Percentiles rank a stretch among this genome's conserved stretches.
phyloP scores from a whole-genome alignment of 2,329 filamentous ascomycete species.

The Xylariaceae sp. region DNA sequence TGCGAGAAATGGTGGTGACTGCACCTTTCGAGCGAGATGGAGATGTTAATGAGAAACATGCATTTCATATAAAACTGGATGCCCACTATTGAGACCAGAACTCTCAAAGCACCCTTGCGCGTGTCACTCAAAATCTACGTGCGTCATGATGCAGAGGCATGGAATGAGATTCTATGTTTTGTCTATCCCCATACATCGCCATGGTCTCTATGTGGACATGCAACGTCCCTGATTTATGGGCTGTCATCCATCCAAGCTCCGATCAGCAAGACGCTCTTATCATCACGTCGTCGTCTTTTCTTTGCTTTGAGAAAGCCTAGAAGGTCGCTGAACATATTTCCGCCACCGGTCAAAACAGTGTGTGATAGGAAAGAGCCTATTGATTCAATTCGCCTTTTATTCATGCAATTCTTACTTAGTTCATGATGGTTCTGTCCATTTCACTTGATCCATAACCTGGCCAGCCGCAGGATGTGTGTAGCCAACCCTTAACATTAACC shows the following conservation, averaged over 20 bases:
- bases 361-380: neutral
- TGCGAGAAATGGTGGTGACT: conserved; percentile 62
- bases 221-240: neutral
- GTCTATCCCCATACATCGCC: neutral
- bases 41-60: neutral
- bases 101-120: no score
- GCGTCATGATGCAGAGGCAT: no score
- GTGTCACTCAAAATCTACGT: no score
- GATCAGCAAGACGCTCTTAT: neutral
- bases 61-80: neutral
- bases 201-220: neutral
- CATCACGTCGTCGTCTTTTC: neutral
- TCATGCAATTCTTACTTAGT: conserved; percentile 7
- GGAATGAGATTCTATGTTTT: no score
- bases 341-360: neutral
- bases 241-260: neutral
- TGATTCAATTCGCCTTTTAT: neutral
- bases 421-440: conserved; percentile 78
- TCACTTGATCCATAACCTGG: conserved; percentile 84
- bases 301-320: neutral
- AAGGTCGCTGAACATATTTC: neutral
- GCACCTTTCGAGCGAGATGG: conserved; percentile 1
- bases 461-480: conserved; percentile 68
- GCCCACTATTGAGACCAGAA: neutral
- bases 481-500: conserved; percentile 79